Base-by-base conservation (phyloP, 1,284 basidiomycete species). In the Heimioporus punctisporus region DNA sequence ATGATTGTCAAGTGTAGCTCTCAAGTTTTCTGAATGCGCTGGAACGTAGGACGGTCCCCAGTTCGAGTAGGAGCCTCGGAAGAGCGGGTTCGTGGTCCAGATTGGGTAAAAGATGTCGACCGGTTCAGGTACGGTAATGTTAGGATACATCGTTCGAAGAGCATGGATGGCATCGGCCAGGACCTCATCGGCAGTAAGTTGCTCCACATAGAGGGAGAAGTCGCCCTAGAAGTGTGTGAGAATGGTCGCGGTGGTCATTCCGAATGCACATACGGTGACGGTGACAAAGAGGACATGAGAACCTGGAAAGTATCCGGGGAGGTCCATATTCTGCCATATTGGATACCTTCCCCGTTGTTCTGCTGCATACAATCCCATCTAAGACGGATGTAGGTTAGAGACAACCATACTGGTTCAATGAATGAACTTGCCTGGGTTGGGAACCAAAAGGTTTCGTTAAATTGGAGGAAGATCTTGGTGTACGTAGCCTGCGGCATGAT, bases 391-490 rank as follows among this genome's bases (percentile, higher is more conserved):
- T n/a, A n/a, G n/a, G n/a, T n/a, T n/a, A n/a, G n/a, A n/a, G n/a
- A n/a, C n/a, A 34, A 34, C 2, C 11, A 17, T 41, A 27, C 24
- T 27, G 11, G 7, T 39, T 27, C 31, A 6, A 41, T 24, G 23
- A 7, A 42, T 19, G 52, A 6, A 0, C 55, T 24, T 55, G 83
- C 85, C 78, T 89, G 75, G 0, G 83, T 83, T 41, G 83, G 76
- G 56, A 86, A 86, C 87, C 87, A 90, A 65, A 90, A 90, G 42
- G 83, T 84, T 51, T 79, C 62, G 0, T 81, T 74, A 61, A 89
- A 90, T 56, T 84, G 77, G 42, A 89, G 61, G 68, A 88, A 90
- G 44, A 90, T 86, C 70, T 89, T 90, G 6, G 85, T 88, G 63
- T 86, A 90, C 6, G 80, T 84, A 3, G 76, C 77, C 79, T 81